Evolutionary conservation across 2,329 filamentous ascomycete species (phyloP).

Genomic region (Clarireedia paspali): DNA sequence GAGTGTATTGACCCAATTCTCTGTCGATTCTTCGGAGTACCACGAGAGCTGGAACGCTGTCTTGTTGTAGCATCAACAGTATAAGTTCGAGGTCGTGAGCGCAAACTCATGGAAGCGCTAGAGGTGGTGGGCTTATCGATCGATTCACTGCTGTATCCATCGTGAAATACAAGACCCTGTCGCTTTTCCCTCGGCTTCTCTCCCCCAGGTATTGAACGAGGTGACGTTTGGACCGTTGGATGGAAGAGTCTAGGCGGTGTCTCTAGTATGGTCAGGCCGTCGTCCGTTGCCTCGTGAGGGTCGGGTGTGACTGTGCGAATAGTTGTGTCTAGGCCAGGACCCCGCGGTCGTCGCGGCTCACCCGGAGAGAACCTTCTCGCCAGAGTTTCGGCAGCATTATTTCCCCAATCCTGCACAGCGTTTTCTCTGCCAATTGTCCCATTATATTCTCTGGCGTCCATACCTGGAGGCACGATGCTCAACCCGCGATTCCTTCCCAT

Average conservation of each 20-base stretch:
- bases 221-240: slow-evolving; percentile 38
- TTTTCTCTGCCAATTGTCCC: slow-evolving; percentile 25
- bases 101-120: slow-evolving; percentile 25
- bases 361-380: slow-evolving; percentile 18
- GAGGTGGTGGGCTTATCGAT: slow-evolving; percentile 13
- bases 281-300: slow-evolving; percentile 26
- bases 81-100: slow-evolving; percentile 39
- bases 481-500: slow-evolving; percentile 28
- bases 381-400: slow-evolving; percentile 24
- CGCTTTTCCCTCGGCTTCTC: slow-evolving; percentile 36
- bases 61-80: slow-evolving; percentile 37
- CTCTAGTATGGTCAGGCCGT: slow-evolving; percentile 13
- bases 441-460: slow-evolving; percentile 38
- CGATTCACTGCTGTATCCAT: slow-evolving; percentile 40
- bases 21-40: slow-evolving; percentile 44
- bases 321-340: slow-evolving; percentile 33
- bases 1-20: slow-evolving; percentile 66
- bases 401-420: slow-evolving; percentile 25
- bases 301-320: slow-evolving; percentile 64
- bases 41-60: slow-evolving; percentile 31
- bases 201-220: slow-evolving; percentile 38
- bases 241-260: not conserved
- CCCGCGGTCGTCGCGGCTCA: slow-evolving; percentile 20
- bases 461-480: slow-evolving; percentile 37
- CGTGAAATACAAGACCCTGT: slow-evolving; percentile 55